Evolutionary conservation across 192 early-diverging fungal genomes (phyloP).

Genomic region (Backusella liffmaniae): DNA sequence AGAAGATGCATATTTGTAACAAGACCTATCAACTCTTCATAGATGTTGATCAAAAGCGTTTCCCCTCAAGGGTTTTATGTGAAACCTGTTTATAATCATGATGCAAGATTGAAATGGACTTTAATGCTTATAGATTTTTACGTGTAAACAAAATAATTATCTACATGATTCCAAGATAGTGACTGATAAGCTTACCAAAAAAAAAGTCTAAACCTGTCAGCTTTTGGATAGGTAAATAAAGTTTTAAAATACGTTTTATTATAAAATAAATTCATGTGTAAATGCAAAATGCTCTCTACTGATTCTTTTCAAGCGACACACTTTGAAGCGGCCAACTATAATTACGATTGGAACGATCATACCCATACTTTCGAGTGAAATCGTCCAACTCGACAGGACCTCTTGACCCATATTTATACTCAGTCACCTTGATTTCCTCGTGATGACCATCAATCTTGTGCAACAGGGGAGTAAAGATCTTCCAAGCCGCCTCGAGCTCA

Average conservation of each 20-base stretch:
- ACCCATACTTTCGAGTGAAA: conserved; percentile 66
- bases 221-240: no score
- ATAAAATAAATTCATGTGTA: neutral
- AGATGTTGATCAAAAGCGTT: neutral
- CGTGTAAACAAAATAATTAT: neutral
- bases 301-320: neutral
- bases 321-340: conserved; percentile 9
- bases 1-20: neutral
- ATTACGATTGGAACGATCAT: neutral
- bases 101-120: neutral
- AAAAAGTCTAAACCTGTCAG: neutral
- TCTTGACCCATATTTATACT: conserved; percentile 80
- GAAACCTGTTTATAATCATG: neutral
- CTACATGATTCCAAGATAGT: neutral
- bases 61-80: neutral
- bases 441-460: conserved; percentile 75
- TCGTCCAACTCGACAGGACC: conserved; percentile 77
- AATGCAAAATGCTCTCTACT: neutral
- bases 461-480: conserved; percentile 94
- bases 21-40: neutral
- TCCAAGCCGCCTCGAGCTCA: conserved; percentile 97
- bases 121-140: neutral
- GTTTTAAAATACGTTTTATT: neutral
- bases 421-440: conserved; percentile 46
- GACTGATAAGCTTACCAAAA: neutral